These are phyloP conservation scores for Sicyos edulis DNA, from an alignment of 306 rosid species.

Conservation along the genomic window DNA sequence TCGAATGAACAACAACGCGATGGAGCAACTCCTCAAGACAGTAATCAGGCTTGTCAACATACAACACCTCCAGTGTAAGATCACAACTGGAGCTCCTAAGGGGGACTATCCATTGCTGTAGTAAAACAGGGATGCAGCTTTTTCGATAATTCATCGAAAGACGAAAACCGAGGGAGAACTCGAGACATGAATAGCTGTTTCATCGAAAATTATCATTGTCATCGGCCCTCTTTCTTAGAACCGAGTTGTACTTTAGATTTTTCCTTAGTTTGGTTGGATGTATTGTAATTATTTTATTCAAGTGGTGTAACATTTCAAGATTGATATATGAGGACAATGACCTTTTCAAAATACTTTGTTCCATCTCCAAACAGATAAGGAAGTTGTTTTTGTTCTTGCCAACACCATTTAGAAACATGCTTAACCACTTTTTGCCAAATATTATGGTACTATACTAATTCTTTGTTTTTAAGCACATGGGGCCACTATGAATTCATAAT, in stretches of 20 bases:
- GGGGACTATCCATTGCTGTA: background rate
- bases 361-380: background rate
- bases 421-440: background rate
- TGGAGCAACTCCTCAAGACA: constrained; percentile 24
- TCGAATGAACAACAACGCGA: background rate
- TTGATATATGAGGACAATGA: background rate
- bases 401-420: background rate
- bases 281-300: background rate
- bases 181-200: background rate
- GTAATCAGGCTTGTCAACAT: constrained; percentile 31
- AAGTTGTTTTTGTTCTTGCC: background rate
- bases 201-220: background rate
- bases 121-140: background rate
- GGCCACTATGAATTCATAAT: background rate
- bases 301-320: background rate
- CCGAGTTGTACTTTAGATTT: background rate
- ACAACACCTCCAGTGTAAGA: background rate
- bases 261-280: no score
- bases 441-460: background rate
- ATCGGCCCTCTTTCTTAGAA: background rate
- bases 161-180: background rate
- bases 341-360: background rate
- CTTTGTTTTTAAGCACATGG: background rate
- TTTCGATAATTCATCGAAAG: background rate
- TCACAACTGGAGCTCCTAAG: background rate